Evolutionary conservation across 768 basidiomycete species (phyloP).

Genomic region (Boletus barrowsii): DNA sequence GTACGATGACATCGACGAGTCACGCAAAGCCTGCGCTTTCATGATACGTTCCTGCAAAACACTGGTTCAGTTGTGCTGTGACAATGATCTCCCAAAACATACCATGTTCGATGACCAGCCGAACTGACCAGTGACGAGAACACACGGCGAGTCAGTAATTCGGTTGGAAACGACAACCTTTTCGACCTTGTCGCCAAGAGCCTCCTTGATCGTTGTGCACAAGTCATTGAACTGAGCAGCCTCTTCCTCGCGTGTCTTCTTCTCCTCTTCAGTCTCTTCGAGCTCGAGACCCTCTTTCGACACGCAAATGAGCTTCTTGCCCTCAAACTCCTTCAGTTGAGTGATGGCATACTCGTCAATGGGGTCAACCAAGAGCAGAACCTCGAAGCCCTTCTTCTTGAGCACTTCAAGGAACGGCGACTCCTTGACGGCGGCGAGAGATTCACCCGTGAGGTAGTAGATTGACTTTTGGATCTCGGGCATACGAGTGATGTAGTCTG

Average conservation of each 20-base stretch:
- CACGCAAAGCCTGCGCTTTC: slow-evolving; percentile 97
- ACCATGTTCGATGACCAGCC: slow-evolving; percentile 99
- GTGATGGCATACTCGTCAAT: slow-evolving; percentile 99
- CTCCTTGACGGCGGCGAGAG: slow-evolving; percentile 83
- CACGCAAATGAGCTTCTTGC: slow-evolving; percentile 95
- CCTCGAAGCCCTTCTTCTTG: slow-evolving; percentile 99
- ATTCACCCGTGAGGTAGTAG: slow-evolving; percentile 99
- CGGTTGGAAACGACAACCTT: slow-evolving; percentile 98
- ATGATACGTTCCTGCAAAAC: slow-evolving; percentile 82
- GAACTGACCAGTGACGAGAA: slow-evolving; percentile 97
- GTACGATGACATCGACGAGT: slow-evolving; percentile 97
- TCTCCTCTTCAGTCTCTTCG: slow-evolving; percentile 98
- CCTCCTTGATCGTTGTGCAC: slow-evolving; percentile 95
- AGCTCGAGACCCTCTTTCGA: slow-evolving; percentile 99
- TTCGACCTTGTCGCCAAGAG: slow-evolving; percentile 98
- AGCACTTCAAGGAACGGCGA: slow-evolving; percentile 99
- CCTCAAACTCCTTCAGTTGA: slow-evolving; percentile 98
- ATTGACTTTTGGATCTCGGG: slow-evolving; percentile 98
- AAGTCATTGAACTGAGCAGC: slow-evolving; percentile 79
- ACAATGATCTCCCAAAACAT: slow-evolving; percentile 17
- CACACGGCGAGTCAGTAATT: slow-evolving; percentile 94
- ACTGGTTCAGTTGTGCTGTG: background rate
- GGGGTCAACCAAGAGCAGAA: slow-evolving; percentile 95
- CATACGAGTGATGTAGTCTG: slow-evolving; percentile 99
- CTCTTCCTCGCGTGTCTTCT: slow-evolving; percentile 85